Evolutionary conservation across 805 yeast genomes (phyloP), one percentile per base, ranked within the genome.

Genomic region (Alloascoidea africana): DNA sequence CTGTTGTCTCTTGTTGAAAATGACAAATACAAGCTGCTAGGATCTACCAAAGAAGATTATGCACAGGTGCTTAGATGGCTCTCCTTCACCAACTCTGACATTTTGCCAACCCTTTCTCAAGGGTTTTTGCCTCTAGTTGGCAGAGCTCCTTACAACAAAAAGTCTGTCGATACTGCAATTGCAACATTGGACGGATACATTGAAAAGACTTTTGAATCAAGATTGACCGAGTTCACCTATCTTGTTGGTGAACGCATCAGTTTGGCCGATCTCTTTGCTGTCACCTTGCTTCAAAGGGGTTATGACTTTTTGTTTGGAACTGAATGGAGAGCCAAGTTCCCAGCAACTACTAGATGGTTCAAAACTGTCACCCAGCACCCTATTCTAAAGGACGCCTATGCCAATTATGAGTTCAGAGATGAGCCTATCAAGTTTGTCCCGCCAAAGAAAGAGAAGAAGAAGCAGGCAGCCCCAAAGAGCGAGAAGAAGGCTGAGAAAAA

Each of bases 51-150:
- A 45, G 60, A 62, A 46, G 83, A 81, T 50, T 66, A 72, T 54
- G 84, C 82, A 42, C 59, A 59, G 50, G 65, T 85, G 51, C 56
- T 86, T 48, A 75, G 66, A 62, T 86, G 94, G 93, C 51, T 76
- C 56, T 82, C 94, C 2, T 62, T 82, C 48, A 66, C 75, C 56
- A 83, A 79, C 67, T 51, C 70, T 48, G 95, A 87, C 50, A 48
- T 80, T 41, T 54, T 78, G 46, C 50, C 62, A 35, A 50, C 59
- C 41, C 48, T 66, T 38, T 68, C 69, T 41, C 50, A 45, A 30
- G 70, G 72, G 46, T 72, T 83, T 60, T 54, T 56, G 42, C 80
- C 85, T 48, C 53, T 80, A 39, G 51, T 59, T 36, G 95, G 95
- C 51, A 59, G 53, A 38, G 55, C 45, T 39, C 87, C 93, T 46